phyloP scores from a whole-genome alignment of 225 moss, liverwort and hornwort genomes.

The Bryum argenteum region DNA sequence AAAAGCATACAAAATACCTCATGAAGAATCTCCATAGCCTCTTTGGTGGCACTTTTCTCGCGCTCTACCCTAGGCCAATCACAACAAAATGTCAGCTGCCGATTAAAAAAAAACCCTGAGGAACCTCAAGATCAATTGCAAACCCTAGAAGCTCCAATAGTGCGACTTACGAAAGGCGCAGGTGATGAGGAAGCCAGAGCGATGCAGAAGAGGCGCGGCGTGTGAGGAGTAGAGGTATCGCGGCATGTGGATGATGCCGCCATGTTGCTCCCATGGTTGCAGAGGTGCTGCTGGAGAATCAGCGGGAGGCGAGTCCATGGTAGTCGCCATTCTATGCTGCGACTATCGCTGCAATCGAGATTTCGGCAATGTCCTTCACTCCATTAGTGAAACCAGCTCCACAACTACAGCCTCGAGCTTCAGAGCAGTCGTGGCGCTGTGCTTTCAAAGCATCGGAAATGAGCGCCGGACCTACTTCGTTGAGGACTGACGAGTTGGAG shows the following conservation, averaged over 20 bases:
- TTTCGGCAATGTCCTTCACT: no score
- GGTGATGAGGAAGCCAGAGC: constrained; percentile 80
- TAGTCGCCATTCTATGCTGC: no score
- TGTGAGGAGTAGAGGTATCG: constrained; percentile 75
- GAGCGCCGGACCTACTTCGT: no score
- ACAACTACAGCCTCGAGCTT: no score
- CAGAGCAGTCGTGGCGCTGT: no score
- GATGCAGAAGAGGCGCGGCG: constrained; percentile 46
- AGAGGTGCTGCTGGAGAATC: neutral
- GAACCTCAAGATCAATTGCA: neutral
- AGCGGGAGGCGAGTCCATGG: no score
- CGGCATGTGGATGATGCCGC: constrained; percentile 80
- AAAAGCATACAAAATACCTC: constrained; percentile 47
- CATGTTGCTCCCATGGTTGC: constrained; percentile 92
- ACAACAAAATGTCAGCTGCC: neutral
- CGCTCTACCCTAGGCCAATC: constrained; percentile 67
- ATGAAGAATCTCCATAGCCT: constrained; percentile 67
- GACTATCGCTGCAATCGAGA: no score
- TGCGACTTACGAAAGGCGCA: constrained; percentile 77
- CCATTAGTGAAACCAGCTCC: no score
- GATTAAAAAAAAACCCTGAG: no score
- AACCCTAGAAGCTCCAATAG: constrained; percentile 9
- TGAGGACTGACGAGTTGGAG: no score
- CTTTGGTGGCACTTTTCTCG: constrained; percentile 98
- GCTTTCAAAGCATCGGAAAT: no score